These are phyloP conservation scores for Apophysomyces elegans DNA, from an alignment of 371 early-diverging fungal species.

Conservation along the genomic window DNA sequence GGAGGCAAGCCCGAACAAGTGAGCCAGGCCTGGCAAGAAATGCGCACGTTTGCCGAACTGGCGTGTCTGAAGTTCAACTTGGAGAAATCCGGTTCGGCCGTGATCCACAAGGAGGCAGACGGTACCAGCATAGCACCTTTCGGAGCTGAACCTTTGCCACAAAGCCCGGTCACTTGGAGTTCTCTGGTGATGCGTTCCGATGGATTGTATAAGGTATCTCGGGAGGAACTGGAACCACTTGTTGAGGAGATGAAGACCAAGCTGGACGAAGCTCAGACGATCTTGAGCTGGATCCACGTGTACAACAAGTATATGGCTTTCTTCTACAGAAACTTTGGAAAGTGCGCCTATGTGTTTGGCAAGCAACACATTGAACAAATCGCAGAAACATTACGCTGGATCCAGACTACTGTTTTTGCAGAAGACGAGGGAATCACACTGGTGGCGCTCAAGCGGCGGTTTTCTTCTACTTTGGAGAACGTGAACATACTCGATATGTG, in stretches of 20 bases:
- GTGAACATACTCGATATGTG: constrained; percentile 19
- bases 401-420: constrained; percentile 16
- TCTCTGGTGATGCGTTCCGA: constrained; percentile 10
- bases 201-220: constrained; percentile 13
- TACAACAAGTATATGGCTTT: constrained; percentile 29
- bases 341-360: constrained; percentile 21
- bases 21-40: constrained; percentile 14
- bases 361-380: constrained; percentile 19
- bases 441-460: constrained; percentile 12
- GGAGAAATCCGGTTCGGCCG: constrained; percentile 26
- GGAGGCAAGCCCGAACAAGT: constrained; percentile 9
- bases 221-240: background rate
- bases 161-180: constrained; percentile 16
- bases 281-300: constrained; percentile 27
- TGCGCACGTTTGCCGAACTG: constrained; percentile 15
- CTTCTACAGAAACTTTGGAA: constrained; percentile 27
- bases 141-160: constrained; percentile 19
- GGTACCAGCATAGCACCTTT: constrained; percentile 1
- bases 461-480: background rate
- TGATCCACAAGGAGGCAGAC: background rate
- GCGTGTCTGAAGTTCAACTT: constrained; percentile 19
- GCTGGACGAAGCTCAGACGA: constrained; percentile 13
- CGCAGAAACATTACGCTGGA: background rate
- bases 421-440: constrained; percentile 14
- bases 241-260: constrained; percentile 15